Evolutionary conservation across 2,329 filamentous ascomycete species (phyloP), one percentile per base, ranked within the genome.

Genomic region (Tolypocladium sp.): DNA sequence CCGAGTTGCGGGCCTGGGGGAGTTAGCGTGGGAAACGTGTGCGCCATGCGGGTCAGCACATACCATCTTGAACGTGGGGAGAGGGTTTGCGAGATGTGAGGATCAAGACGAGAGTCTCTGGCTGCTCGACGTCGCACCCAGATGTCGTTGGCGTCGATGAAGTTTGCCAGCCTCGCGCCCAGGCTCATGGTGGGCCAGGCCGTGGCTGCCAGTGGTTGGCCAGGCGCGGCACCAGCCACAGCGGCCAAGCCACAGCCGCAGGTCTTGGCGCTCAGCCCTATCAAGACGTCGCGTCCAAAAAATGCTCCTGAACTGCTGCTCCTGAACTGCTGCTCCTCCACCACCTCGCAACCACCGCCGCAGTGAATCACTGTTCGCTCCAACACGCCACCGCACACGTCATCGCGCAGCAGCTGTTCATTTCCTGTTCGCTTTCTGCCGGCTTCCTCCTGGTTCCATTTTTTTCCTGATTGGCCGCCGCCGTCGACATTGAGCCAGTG

Each of bases 1-100:
- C 93, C 53, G 91, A 93, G 76, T 97, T 97, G 71, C 93, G 93
- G 71, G 93, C 92, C 93, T 92, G 44, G 8, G n/a, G 20, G 5
- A 2, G 49, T 42, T 13, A 44, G 46, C 25, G 17, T 0, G 27
- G 17, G 44, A 15, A 12, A 3, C 20, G 20, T 0, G 30, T 5
- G 2, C 2, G 20, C 30, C 1, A 2, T 13, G 9, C 9, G 9
- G 15, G 25, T 8, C 30, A 3, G n/a, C 17, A 37, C 52, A 25
- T 17, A 59, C 57, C 57, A 59, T 59, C 7, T 37, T 55, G 51
- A 37, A 22, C 20, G 30, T 5, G 10, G 4, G 3, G n/a, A 35
- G 8, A 4, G n/a, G 42, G 7, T 22, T 10, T 22, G 41, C 7
- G 44, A 22, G 44, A 8, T 52, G 10, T 35, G 49, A 13, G 12